Base-by-base conservation (phyloP, 257 asterid species). In the Nicotiana otophora region DNA sequence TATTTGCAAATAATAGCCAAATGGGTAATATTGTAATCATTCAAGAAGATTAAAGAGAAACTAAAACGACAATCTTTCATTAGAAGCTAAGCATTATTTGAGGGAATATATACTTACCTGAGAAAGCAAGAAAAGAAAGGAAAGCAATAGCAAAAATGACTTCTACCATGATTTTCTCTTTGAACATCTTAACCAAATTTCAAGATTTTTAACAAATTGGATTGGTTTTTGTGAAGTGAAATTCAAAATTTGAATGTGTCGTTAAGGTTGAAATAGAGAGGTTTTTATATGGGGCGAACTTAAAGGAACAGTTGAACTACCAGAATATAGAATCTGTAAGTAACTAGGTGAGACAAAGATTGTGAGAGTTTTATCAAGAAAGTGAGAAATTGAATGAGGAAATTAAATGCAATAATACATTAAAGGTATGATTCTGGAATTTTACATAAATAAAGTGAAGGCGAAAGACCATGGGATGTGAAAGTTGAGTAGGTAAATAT, bases 31-130 rank as follows among this genome's bases (percentile, higher is more conserved):
- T 42, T 39, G 51, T 8, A 42, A 42, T 42, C 2, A 42, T 42
- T 42, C 11, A 42, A 42, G 51, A 42, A 39, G 51, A 42, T 42
- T 42, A 42, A 42, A 42, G 51, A 42, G 51, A 42, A 55, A n/a
- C 1, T 60, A 68, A 10, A 53, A 57, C n/a, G 20, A 33, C 1
- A 61, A 53, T 19, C 30, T 3, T 30, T 26, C 28, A n/a, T 78
- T 60, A 30, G 10, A 1, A 77, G 39, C 39, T 34, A 34, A 34
- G 7, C 31, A 8, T 60, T 19, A 5, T 28, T 80, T 1, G 7
- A 36, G 33, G 15, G 31, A 57, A 31, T 57, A 36, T 36, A 36
- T 39, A 79, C 84, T 91, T 84, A 93, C 98, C 48, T 77, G 96
- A 86, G 62, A 83, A 82, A 53, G 78, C 63, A 23, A 92, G 77